Conservation (phyloP, 2,329 filamentous ascomycete species). For the Pyricularia sp. region DNA sequence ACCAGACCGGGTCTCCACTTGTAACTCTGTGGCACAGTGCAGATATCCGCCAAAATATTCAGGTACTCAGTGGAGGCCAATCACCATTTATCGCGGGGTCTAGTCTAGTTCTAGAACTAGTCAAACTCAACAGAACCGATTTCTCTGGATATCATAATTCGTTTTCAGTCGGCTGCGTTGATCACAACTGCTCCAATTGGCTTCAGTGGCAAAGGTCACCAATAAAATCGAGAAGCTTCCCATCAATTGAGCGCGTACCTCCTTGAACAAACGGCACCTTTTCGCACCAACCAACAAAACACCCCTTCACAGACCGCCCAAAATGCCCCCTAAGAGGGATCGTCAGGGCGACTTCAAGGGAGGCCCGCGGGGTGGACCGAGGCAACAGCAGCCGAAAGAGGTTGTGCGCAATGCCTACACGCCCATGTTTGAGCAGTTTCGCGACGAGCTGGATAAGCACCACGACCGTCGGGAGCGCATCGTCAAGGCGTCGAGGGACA, state of each 20-base stretch:
- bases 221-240: neutral
- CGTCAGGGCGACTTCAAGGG: slow-evolving; percentile 2
- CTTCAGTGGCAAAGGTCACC: neutral
- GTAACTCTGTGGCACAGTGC: neutral
- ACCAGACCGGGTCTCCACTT: neutral
- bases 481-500: slow-evolving; percentile 84
- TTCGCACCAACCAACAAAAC: neutral
- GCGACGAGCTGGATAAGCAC: slow-evolving; percentile 84
- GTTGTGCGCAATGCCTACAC: slow-evolving; percentile 40
- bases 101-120: too few species aligned
- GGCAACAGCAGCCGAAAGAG: slow-evolving; percentile 18
- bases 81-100: neutral
- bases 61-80: neutral
- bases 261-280: neutral
- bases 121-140: neutral
- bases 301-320: neutral
- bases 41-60: neutral
- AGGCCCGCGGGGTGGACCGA: neutral
- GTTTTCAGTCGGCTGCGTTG: neutral
- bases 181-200: neutral
- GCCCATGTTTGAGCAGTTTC: slow-evolving; percentile 77
- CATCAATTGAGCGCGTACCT: neutral
- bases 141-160: neutral
- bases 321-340: slow-evolving; percentile 5
- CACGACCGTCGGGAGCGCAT: slow-evolving; percentile 86